Evolutionary conservation across 345 rosid species (phyloP).

Genomic region (Isatis tinctoria): DNA sequence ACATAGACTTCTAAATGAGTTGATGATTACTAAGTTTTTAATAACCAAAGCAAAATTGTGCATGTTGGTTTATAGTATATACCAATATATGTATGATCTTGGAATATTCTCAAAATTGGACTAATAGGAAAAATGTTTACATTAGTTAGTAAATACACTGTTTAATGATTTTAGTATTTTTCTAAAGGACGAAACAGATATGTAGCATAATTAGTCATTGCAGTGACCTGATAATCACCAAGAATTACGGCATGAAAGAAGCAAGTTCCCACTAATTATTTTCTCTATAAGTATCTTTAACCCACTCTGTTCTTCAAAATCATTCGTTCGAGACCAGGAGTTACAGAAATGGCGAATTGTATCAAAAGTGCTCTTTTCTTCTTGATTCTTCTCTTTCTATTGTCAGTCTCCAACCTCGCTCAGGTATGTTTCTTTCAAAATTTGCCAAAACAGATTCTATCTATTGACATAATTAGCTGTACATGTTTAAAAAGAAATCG

Average conservation of each 20-base stretch:
- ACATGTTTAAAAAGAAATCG: no score
- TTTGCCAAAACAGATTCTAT: not conserved
- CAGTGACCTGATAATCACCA: constrained; percentile 1
- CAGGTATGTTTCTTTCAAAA: constrained; percentile 17
- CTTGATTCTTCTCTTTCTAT: constrained; percentile 4
- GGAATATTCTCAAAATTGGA: no score
- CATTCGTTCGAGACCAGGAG: not conserved
- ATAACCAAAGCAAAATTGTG: no score
- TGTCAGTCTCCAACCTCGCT: constrained; percentile 22
- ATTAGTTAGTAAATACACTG: not conserved
- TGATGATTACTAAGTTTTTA: no score
- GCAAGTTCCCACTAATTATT: not conserved
- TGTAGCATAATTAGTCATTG: not conserved
- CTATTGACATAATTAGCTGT: not conserved
- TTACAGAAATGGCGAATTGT: not conserved
- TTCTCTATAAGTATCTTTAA: constrained; percentile 13
- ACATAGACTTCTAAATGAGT: no score
- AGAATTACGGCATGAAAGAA: constrained; percentile 13
- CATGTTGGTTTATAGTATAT: no score
- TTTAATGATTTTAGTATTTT: not conserved
- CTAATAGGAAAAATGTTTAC: no score
- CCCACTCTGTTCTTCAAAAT: not conserved
- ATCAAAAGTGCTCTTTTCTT: constrained; percentile 6
- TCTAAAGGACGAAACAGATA: not conserved
- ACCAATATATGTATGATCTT: no score